Conservation (phyloP, 2,329 filamentous ascomycete genomes). For the Cadophora sp. region DNA sequence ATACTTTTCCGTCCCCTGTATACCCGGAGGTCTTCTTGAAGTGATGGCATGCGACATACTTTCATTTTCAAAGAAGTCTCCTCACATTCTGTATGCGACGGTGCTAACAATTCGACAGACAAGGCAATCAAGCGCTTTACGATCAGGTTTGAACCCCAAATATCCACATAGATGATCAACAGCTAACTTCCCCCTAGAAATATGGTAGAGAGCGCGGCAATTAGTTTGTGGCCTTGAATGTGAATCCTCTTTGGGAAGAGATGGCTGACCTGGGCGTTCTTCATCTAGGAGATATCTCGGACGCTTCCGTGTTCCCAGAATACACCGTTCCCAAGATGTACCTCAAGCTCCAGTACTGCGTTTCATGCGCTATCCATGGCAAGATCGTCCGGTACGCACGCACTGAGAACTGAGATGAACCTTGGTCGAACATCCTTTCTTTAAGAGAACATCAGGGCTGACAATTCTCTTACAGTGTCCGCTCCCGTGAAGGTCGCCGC, state of each 20-base stretch:
- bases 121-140: too few relatives aligned
- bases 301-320: conserved; percentile 98
- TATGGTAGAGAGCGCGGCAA: conserved; percentile 98
- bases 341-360: conserved; percentile 99
- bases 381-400: conserved; percentile 98
- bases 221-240: conserved; percentile 74
- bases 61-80: too few relatives aligned
- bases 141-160: too few relatives aligned
- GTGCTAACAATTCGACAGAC: too few relatives aligned
- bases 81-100: too few relatives aligned
- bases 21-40: too few relatives aligned
- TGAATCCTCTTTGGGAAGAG: conserved; percentile 8
- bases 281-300: conserved; percentile 94
- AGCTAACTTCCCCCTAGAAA: conserved; percentile 54
- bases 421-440: conserved; percentile 59
- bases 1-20: too few relatives aligned
- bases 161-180: too few relatives aligned
- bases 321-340: conserved; percentile 99
- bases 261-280: conserved; percentile 2
- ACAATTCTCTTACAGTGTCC: conserved; percentile 72
- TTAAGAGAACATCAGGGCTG: conserved; percentile 49
- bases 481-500: conserved; percentile 93
- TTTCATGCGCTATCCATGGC: conserved; percentile 99
- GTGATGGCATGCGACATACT: too few relatives aligned
- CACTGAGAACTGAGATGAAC: conserved; percentile 65